A percentile compares a stretch with the other conserved stretches of the same genome.
Evolutionary conservation across 192 early-diverging fungal species (phyloP).

Genomic region (Dispira simplex): DNA sequence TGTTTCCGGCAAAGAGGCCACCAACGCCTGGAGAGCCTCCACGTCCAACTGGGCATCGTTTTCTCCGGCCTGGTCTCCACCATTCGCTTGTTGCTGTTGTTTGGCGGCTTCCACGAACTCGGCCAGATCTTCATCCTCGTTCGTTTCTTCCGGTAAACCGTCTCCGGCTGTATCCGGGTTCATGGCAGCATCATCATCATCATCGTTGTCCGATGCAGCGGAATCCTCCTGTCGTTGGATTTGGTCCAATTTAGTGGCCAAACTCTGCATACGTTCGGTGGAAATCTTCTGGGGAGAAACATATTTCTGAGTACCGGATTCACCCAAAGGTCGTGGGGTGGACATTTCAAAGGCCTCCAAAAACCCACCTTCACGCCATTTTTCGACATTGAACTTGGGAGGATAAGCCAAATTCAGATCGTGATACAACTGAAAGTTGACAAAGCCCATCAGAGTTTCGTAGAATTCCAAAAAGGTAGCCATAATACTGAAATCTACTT

Average conservation of each 20-base stretch:
- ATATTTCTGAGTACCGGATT: background rate
- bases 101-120: constrained; percentile 28
- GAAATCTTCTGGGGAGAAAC: no score
- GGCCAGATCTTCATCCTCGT: constrained; percentile 23
- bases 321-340: background rate
- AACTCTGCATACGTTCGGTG: background rate
- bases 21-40: background rate
- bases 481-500: constrained; percentile 97
- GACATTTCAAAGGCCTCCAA: constrained; percentile 31
- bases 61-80: background rate
- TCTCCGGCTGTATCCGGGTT: background rate
- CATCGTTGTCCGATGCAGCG: background rate
- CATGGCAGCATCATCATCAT: background rate
- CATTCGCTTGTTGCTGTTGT: constrained; percentile 5
- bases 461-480: constrained; percentile 94
- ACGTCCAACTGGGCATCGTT: background rate
- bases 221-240: background rate
- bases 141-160: background rate
- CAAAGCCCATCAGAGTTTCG: constrained; percentile 80
- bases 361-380: constrained; percentile 45
- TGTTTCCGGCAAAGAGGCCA: constrained; percentile 24
- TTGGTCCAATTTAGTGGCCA: background rate
- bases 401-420: constrained; percentile 85
- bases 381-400: constrained; percentile 54
- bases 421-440: constrained; percentile 85